Base-by-base conservation (phyloP, 345 rosid species). In the Dovyalis caffra region DNA sequence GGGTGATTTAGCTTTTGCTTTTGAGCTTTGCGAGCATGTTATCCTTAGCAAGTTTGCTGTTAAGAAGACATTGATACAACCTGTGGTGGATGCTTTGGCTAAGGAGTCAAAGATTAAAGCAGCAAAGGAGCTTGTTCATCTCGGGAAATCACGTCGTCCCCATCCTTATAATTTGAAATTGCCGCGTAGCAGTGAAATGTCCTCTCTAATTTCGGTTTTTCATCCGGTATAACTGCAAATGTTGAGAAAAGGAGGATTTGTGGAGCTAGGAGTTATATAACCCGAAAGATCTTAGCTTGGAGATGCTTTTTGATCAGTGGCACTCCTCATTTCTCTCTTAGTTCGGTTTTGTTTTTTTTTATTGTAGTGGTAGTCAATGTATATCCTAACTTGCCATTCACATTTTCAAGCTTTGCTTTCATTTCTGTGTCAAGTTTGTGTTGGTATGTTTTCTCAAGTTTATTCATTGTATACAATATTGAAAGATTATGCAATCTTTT, bases 41-140 rank as follows among this genome's bases (percentile, higher is more conserved):
- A 72, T 90, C 34, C 10, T 28, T 11, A 49, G 70, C 53, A 69
- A 77, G 71, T 69, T 74, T 35, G 66, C 75, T 51, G 80, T 90
- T 49, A 80, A 79, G 58, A 81, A 65, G 37, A 76, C 79, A 34
- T 14, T 85, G 71, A 74, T 85, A 74, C 91, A 89, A 83, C 83
- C 53, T 1, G 94, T 87, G 70, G 85, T 90, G 11, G 89, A 86
- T 72, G 69, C 64, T 34, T 81, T 90, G 87, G 82, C 85, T 61
- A 71, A 83, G 74, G 82, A 71, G 74, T 85, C 86, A 12, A 90
- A 66, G 87, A 57, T 66, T 34, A 84, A 87, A 67, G 90, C 87
- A 70, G 97, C 93, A 8, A 80, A 68, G 85, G 70, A 86, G 84
- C 79, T 94, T 21, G 90, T 85, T 81, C 68, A 89, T 69, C 78